Base-by-base conservation (phyloP, 345 rosid genomes). In the Melaleuca alternifolia region DNA sequence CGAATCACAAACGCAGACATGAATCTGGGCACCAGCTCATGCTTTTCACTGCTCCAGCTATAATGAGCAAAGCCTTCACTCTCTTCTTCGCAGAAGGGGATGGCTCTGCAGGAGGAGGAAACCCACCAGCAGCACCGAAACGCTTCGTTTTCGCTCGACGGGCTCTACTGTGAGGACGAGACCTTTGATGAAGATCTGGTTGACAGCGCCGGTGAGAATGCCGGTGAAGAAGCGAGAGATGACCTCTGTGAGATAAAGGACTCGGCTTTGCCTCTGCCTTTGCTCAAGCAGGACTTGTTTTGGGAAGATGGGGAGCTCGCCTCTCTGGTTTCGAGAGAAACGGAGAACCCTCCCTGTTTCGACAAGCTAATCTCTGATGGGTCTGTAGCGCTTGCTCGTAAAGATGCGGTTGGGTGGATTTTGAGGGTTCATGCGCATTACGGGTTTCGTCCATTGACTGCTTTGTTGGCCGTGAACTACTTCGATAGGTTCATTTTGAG, bases 401-500 rank as follows among this genome's bases (percentile, higher is more conserved):
- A 83, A 84, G 94, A 95, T 30, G 97, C 96, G 87, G 81, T 97
- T 44, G 95, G 92, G 61, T 97, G 98, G 98, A 82, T 97, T 89
- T 86, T 92, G 57, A 93, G 92, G 87, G 96, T 90, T 26, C 94
- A 91, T 77, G 93, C 93, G 86, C 93, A 89, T 82, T 92, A 89
- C 88, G 96, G 94, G 59, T 96, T 97, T 89, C 85, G 88, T 90
- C 93, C 96, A 59, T 89, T 92, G 92, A 96, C 97, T 71, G 86
- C 90, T 85, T 89, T 93, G 85, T 94, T 96, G 88, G 98, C 99
- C 87, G 93, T 96, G 82, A 95, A 95, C 87, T 97, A 95, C 92
- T 96, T 97, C 52, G 99, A 97, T 91, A 95, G 97, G 90, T 97
- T 96, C 90, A 79, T 91, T 82, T 89, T 93, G 50, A 93, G 95